These are phyloP conservation scores for Pseudozyma hubeiensis DNA, from an alignment of 1,284 basidiomycete genomes.

Conservation along the genomic window DNA sequence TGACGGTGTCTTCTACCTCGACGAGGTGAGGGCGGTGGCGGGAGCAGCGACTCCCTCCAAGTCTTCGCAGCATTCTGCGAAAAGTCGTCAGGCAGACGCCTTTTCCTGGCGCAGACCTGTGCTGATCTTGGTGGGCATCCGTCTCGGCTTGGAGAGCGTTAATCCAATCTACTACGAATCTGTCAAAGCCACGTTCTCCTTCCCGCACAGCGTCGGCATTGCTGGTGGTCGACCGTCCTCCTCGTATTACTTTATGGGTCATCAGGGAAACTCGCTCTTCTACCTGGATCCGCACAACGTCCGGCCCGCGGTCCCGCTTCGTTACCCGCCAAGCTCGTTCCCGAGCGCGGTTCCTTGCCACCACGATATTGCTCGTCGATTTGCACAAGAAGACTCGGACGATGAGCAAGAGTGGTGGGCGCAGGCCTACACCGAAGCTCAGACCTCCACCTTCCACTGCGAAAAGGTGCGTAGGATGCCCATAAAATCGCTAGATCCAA, in stretches of 20 bases:
- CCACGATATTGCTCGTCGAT: conserved; percentile 22
- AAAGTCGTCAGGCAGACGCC: conserved; percentile 12
- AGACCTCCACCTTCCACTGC: conserved; percentile 90
- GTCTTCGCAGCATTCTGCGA: conserved; percentile 1
- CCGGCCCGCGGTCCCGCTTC: conserved; percentile 81
- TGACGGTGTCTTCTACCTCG: conserved; percentile 85
- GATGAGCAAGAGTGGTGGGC: conserved; percentile 73
- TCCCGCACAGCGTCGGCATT: conserved; percentile 94
- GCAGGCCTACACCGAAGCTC: conserved; percentile 75
- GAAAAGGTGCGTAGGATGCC: conserved; percentile 94
- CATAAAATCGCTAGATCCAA: conserved; percentile 88
- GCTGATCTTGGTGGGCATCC: conserved; percentile 84
- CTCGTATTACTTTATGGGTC: conserved; percentile 96
- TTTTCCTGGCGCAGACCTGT: conserved; percentile 84
- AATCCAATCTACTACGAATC: conserved; percentile 94
- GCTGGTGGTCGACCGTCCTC: conserved; percentile 93
- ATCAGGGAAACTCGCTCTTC: conserved; percentile 78
- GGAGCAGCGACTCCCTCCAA: conserved; percentile 28
- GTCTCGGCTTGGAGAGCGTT: conserved; percentile 90
- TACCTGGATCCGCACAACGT: conserved; percentile 96
- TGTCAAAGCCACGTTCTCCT: conserved; percentile 89
- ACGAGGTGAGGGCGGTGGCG: conserved; percentile 85
- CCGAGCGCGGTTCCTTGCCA: conserved; percentile 34
- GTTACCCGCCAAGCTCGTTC: conserved; percentile 72
- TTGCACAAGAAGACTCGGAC: conserved; percentile 17